Base-by-base conservation (phyloP, 2,329 filamentous ascomycete genomes). In the Phialophora verrucosa region DNA sequence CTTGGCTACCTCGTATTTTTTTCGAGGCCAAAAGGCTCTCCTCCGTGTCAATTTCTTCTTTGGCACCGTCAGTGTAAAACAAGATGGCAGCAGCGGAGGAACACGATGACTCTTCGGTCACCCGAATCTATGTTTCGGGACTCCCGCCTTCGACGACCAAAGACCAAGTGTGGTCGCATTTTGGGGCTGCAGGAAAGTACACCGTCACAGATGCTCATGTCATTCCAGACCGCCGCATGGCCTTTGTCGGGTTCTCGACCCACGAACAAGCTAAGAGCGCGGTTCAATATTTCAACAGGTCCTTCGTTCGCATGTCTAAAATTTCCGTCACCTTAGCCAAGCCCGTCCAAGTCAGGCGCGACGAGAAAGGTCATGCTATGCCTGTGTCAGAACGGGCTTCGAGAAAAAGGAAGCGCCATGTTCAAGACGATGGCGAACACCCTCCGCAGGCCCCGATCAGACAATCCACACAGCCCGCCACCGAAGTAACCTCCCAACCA, bases 291-390 rank as follows among this genome's bases (percentile, higher is more conserved):
- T 97, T 97, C 84, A 93, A 99, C 83, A 92, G 88, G 77, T 90
- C 93, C 70, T 99, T 93, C 80, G 92, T 99, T 74, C 92, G 93
- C 73, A 95, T 97, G 91, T 97, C 93, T 65, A 96, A 90, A 82
- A 93, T 99, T 74, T 86, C 85, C 32, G 95, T 97, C 69, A 93
- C 97, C 81, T 82, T 95, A 75, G 95, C 95, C 64, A 89, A 87
- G 77, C 90, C 95, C 67, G 91, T 96, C 82, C 76, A 86, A 47
- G 35, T 71, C 55, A 69, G 58, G 55, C 60, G 63, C n/a, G 59
- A 69, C 58, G 42, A 38, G 23, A 57, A 54, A 27, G 69, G 69
- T 14, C 67, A 68, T n/a, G 69, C 65, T 10, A 60, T 63, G 1
- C 70, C 71, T n/a, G 56, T 73, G 35, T 70, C 71, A 23, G 50